phyloP scores from a whole-genome alignment of 352 stramenopile species.

The Salisapilia sapeloensis region DNA sequence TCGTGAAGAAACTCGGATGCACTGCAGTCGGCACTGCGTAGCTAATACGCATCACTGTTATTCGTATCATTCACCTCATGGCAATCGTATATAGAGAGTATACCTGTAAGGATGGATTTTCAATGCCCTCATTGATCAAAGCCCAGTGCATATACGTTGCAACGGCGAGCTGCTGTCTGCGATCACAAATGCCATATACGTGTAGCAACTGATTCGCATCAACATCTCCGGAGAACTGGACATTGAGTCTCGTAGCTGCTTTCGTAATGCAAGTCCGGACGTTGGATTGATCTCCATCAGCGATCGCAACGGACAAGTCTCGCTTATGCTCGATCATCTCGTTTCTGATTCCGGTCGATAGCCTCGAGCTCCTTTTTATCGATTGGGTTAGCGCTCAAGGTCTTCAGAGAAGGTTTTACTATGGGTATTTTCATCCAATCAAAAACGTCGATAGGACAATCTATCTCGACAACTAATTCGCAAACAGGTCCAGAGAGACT shows the following conservation, averaged over 20 bases:
- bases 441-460: too few species aligned
- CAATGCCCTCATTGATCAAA: slow-evolving; percentile 8
- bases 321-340: not conserved
- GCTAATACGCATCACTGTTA: too few species aligned
- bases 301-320: not conserved
- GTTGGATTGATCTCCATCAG: not conserved
- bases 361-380: too few species aligned
- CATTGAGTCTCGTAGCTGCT: not conserved
- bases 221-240: not conserved
- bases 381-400: too few species aligned
- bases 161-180: slow-evolving; percentile 26
- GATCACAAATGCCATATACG: too few species aligned
- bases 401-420: too few species aligned
- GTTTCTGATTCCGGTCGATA: too few species aligned
- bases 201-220: too few species aligned
- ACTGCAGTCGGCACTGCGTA: too few species aligned
- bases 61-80: not conserved
- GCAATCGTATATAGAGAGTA: slow-evolving; percentile 2
- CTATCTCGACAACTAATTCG: too few species aligned
- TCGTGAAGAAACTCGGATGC: slow-evolving; percentile 18
- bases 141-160: slow-evolving; percentile 33
- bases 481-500: too few species aligned
- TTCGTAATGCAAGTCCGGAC: not conserved
- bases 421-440: too few species aligned
- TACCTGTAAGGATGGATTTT: not conserved